A percentile compares a stretch with the other conserved stretches of the same genome.
These are phyloP conservation scores for Chlorella sp. DNA, from an alignment of 139 green algal species.

Conservation along the genomic window DNA sequence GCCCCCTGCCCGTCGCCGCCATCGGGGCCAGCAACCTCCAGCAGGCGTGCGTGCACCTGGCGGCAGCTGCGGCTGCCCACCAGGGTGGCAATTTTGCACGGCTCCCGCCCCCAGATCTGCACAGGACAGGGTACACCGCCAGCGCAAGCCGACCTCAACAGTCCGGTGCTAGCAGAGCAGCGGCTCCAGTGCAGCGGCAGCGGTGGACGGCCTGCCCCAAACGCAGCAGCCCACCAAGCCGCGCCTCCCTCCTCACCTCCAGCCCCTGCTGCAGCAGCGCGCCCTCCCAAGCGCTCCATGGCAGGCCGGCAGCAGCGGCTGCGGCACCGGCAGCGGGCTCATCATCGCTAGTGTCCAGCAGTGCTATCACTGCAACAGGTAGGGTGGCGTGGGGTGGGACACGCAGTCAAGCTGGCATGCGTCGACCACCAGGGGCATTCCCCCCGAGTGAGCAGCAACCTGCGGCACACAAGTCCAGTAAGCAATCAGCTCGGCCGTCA, in stretches of 20 bases:
- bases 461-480: too few species aligned
- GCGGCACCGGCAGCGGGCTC: not conserved
- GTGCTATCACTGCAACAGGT: too few species aligned
- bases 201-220: too few species aligned
- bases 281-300: conserved; percentile 37
- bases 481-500: too few species aligned
- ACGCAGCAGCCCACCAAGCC: not conserved
- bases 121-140: not conserved
- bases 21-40: not conserved
- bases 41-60: conserved; percentile 28
- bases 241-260: not conserved
- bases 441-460: too few species aligned
- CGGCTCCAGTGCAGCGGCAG: not conserved
- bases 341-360: not conserved
- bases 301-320: not conserved
- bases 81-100: conserved; percentile 50
- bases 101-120: conserved; percentile 48
- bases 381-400: too few species aligned
- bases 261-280: conserved; percentile 40
- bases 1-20: not conserved
- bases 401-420: too few species aligned
- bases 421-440: too few species aligned
- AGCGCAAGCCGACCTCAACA: not conserved
- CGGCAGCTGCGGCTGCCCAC: conserved; percentile 43
- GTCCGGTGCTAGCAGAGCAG: not conserved